Evolutionary conservation across 2,329 filamentous ascomycete genomes (phyloP), one percentile per base, ranked within the genome.

Genomic region (Ophiostoma piceae): DNA sequence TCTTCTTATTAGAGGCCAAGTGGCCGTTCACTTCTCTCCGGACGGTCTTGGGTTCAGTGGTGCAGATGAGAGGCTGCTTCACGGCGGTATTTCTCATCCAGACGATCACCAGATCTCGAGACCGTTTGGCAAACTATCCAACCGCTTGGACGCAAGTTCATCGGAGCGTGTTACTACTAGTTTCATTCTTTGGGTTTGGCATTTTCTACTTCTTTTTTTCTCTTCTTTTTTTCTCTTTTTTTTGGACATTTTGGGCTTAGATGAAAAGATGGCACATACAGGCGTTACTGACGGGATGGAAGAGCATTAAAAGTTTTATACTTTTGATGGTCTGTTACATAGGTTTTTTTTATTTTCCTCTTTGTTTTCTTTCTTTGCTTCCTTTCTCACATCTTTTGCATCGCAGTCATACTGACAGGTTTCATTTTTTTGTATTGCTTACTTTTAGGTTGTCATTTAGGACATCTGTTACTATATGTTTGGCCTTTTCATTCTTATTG

Each of bases 271-370:
- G 67, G 8, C 8, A 60, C 43, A 70, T 66, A 68, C 60, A 51
- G 69, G 69, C 69, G 69, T 67, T 71, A 41, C 60, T 67, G 32
- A 62, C 11, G 54, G 69, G 60, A 71, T 37, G 67, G 69, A 62
- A 22, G 60, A 32, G 67, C 67, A 64, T 51, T 37, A 68, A 67
- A 68, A 68, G 69, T 68, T 68, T 6, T 51, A 64, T 19, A 68
- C 57, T 41, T 68, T 62, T 62, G 29, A 62, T 68, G 66, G 41
- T 43, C 39, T 26, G 65, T 69, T 57, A 57, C n/a, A 29, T 43
- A 41, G 39, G 29, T 54, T 19, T 71, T 29, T 57, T n/a, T 64
- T 41, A 66, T 43, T 39, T 57, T 19, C 60, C 60, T 66, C 54
- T 65, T 26, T 14, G 22, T 43, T n/a, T 60, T 37, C 26, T 19